phyloP scores from a whole-genome alignment of 352 stramenopile species.

The Thraustochytrium striatum region DNA sequence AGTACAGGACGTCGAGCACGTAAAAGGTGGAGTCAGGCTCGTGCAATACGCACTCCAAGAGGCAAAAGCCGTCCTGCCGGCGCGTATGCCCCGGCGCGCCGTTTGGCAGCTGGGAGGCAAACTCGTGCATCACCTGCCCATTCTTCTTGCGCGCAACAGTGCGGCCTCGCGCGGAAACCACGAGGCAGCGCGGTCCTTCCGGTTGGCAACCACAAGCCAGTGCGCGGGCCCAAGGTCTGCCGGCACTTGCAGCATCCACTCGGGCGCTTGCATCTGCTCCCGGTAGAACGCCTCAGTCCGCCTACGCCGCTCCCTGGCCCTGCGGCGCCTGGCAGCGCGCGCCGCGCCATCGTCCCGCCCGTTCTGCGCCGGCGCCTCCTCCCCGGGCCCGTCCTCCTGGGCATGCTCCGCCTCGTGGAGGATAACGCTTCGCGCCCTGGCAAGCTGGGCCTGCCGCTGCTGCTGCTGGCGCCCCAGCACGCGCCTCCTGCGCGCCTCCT shows the following conservation, averaged over 20 bases:
- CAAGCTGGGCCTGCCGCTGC: neutral
- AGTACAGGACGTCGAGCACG: conserved; percentile 86
- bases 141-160: conserved; percentile 72
- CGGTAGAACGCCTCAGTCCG: conserved; percentile 58
- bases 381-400: neutral
- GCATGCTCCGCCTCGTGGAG: too few relatives aligned
- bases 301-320: neutral
- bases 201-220: conserved; percentile 83
- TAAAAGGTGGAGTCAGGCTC: conserved; percentile 79
- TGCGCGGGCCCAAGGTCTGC: conserved; percentile 39
- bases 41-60: conserved; percentile 85
- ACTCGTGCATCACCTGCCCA: conserved; percentile 74
- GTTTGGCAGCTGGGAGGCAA: conserved; percentile 70
- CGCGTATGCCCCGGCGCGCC: conserved; percentile 46
- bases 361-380: neutral
- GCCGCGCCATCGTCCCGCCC: neutral
- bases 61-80: conserved; percentile 70
- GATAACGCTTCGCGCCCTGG: neutral
- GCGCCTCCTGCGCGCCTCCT: neutral
- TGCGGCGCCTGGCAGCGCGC: neutral
- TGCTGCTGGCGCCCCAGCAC: conserved; percentile 10
- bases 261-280: conserved; percentile 73
- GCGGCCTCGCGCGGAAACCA: conserved; percentile 73
- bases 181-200: conserved; percentile 79
- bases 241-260: conserved; percentile 81